Evolutionary conservation across 2,329 filamentous ascomycete genomes (phyloP).

Genomic region (Alternaria novae-zelandiae): DNA sequence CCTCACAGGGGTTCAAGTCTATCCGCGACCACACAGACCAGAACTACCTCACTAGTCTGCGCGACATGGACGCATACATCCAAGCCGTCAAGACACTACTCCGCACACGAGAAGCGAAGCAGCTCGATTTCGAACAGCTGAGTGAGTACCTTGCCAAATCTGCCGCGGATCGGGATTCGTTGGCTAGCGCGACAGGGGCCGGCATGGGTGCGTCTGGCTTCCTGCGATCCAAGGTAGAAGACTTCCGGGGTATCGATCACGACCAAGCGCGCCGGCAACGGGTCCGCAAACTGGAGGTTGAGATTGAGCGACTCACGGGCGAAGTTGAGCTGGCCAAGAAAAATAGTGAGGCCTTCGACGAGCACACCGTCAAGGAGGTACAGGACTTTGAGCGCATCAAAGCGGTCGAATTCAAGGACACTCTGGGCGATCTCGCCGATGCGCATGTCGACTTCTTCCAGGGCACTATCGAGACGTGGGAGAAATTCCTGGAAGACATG

Average conservation of each 20-base stretch:
- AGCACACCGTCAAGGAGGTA: slow-evolving; percentile 93
- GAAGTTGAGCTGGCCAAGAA: slow-evolving; percentile 86
- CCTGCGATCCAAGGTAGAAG: slow-evolving; percentile 91
- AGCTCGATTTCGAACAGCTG: slow-evolving; percentile 94
- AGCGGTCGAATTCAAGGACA: slow-evolving; percentile 86
- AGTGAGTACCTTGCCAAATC: slow-evolving; percentile 96
- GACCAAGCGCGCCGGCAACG: slow-evolving; percentile 88
- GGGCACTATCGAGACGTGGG: slow-evolving; percentile 81
- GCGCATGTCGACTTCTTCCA: slow-evolving; percentile 88
- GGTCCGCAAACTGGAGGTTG: slow-evolving; percentile 85
- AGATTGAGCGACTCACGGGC: slow-evolving; percentile 87
- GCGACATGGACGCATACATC: slow-evolving; percentile 96
- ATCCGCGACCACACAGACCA: slow-evolving; percentile 93
- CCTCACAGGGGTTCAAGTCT: slow-evolving; percentile 75
- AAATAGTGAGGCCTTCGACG: slow-evolving; percentile 90
- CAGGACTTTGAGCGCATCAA: slow-evolving; percentile 97
- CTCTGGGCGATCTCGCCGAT: slow-evolving; percentile 81
- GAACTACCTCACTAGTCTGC: slow-evolving; percentile 88
- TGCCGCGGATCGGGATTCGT: slow-evolving; percentile 81
- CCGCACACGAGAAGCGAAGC: slow-evolving; percentile 94
- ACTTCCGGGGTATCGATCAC: slow-evolving; percentile 95
- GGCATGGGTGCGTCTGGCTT: slow-evolving; percentile 81
- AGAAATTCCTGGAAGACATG: slow-evolving; percentile 87
- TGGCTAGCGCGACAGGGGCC: slow-evolving; percentile 70
- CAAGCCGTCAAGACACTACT: slow-evolving; percentile 84